phyloP scores from a whole-genome alignment of 2,329 filamentous ascomycete species.

The Claviceps humidiphila region DNA sequence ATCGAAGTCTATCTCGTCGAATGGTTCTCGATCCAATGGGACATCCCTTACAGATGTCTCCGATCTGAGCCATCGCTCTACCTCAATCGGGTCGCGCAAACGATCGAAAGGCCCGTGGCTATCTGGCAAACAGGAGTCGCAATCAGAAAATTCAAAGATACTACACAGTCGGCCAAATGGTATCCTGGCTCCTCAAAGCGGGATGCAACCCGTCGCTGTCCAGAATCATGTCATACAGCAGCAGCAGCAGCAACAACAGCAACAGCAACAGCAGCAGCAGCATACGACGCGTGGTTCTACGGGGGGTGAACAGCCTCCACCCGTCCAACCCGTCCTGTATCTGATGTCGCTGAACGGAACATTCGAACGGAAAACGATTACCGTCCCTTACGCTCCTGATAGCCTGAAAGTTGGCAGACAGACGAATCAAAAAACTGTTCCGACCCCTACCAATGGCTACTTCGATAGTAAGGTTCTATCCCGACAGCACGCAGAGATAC shows the following conservation, averaged over 20 bases:
- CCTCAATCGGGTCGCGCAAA: slow-evolving; percentile 35
- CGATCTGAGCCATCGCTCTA: slow-evolving; percentile 38
- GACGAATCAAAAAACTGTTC: slow-evolving; percentile 91
- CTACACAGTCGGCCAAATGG: slow-evolving; percentile 31
- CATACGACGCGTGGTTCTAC: slow-evolving; percentile 46
- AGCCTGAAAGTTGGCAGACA: slow-evolving; percentile 86
- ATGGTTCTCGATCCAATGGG: slow-evolving; percentile 50
- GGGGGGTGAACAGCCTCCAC: slow-evolving; percentile 41
- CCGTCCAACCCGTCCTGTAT: slow-evolving; percentile 65
- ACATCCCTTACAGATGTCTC: slow-evolving; percentile 32
- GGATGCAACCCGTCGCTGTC: slow-evolving; percentile 18
- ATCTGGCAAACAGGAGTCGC: slow-evolving; percentile 31
- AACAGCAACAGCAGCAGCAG: slow-evolving; percentile 28
- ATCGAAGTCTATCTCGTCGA: slow-evolving; percentile 46
- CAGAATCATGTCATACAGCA: slow-evolving; percentile 24
- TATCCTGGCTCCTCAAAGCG: slow-evolving; percentile 20
- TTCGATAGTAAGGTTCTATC: slow-evolving; percentile 98
- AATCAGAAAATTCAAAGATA: slow-evolving; percentile 34
- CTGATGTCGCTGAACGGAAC: slow-evolving; percentile 87
- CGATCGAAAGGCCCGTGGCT: slow-evolving; percentile 39
- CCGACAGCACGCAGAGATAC: slow-evolving; percentile 90
- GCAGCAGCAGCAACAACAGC: slow-evolving; percentile 29
- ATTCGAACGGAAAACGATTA: slow-evolving; percentile 94
- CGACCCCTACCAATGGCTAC: slow-evolving; percentile 81
- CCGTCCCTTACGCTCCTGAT: slow-evolving; percentile 87